Conservation (phyloP, 352 stramenopile species). For the Blastocystis sp. region DNA sequence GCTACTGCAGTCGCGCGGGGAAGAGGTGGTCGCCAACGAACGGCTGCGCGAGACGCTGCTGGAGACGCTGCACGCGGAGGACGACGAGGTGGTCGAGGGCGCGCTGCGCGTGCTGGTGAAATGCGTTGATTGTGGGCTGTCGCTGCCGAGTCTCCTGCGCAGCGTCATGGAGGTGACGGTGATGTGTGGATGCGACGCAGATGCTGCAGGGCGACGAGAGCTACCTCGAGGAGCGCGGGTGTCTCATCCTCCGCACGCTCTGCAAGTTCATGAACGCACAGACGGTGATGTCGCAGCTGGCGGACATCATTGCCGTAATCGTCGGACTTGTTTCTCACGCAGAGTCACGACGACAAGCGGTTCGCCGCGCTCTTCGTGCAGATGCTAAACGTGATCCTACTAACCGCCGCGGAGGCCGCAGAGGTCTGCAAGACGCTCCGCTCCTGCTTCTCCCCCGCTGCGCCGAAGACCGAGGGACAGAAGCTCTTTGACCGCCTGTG, state of each 20-base stretch:
- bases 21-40: background rate
- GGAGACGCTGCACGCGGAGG: slow-evolving; percentile 7
- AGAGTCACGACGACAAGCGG: slow-evolving; percentile 69
- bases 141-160: background rate
- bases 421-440: slow-evolving; percentile 11
- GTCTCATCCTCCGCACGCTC: slow-evolving; percentile 91
- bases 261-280: slow-evolving; percentile 90
- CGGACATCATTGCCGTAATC: slow-evolving; percentile 60
- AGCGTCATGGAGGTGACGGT: background rate
- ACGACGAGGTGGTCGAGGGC: slow-evolving; percentile 43
- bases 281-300: slow-evolving; percentile 92
- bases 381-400: slow-evolving; percentile 93
- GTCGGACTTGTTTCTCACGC: background rate
- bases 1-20: background rate
- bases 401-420: slow-evolving; percentile 84
- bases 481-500: slow-evolving; percentile 32
- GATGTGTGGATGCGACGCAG: background rate
- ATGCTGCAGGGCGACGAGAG: slow-evolving; percentile 29
- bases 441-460: slow-evolving; percentile 70
- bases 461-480: slow-evolving; percentile 59
- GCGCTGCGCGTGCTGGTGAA: slow-evolving; percentile 28
- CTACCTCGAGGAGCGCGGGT: slow-evolving; percentile 81
- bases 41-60: background rate
- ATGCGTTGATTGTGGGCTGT: slow-evolving; percentile 6
- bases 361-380: slow-evolving; percentile 97